These are phyloP conservation scores for Kluyveromyces lactis DNA, from an alignment of 805 yeast genomes.

Conservation along the genomic window DNA sequence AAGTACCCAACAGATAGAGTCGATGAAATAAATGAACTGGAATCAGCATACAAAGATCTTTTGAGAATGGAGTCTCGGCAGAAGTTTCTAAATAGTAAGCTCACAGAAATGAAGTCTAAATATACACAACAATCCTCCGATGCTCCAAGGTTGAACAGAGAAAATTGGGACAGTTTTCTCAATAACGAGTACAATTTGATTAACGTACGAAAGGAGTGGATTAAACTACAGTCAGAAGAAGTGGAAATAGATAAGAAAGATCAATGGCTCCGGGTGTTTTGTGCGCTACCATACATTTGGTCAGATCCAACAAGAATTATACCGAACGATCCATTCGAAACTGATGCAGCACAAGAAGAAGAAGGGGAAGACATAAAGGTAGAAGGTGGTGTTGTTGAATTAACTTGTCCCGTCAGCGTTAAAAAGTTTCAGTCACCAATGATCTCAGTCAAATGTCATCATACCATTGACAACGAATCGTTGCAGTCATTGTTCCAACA, in stretches of 20 bases:
- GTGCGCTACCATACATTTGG: conserved; percentile 40
- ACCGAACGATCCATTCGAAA: conserved; percentile 32
- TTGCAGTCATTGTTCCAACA: conserved; percentile 30
- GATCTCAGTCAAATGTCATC: conserved; percentile 48
- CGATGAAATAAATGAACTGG: not conserved
- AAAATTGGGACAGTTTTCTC: not conserved
- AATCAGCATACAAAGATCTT: not conserved
- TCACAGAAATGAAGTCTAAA: not conserved
- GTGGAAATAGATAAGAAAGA: conserved; percentile 5
- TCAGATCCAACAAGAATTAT: conserved; percentile 55
- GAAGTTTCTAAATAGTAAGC: not conserved
- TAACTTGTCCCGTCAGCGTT: conserved; percentile 60
- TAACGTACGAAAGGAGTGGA: not conserved
- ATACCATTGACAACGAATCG: conserved; percentile 44
- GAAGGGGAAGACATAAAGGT: conserved; percentile 45
- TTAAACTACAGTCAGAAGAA: conserved; percentile 7
- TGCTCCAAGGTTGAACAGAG: not conserved
- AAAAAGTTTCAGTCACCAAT: conserved; percentile 46
- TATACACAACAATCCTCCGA: not conserved
- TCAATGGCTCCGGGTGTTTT: conserved; percentile 20
- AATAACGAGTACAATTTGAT: not conserved
- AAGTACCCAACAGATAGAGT: not conserved
- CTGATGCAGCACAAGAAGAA: conserved; percentile 25
- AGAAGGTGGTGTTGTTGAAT: conserved; percentile 62
- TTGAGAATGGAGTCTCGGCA: not conserved